These are phyloP conservation scores for Acacia confusa DNA, from an alignment of 306 rosid species.

Conservation along the genomic window DNA sequence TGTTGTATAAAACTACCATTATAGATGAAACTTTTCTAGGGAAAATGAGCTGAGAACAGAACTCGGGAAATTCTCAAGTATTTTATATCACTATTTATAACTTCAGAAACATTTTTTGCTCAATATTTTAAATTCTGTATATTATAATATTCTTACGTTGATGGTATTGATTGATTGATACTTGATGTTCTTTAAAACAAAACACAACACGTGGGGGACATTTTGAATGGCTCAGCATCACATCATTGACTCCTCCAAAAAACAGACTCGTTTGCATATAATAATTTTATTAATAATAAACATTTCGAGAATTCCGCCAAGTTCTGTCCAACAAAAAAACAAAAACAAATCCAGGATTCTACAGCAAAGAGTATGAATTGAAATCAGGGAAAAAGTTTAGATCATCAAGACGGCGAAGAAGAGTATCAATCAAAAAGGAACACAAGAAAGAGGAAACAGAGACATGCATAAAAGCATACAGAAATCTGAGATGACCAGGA, in stretches of 20 bases:
- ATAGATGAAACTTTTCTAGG: not conserved
- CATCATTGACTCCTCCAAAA: not conserved
- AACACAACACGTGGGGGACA: not conserved
- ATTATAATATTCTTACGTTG: not conserved
- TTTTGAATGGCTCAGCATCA: not conserved
- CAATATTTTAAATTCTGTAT: not conserved
- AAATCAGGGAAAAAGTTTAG: not conserved
- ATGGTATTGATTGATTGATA: not conserved
- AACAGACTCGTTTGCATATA: not conserved
- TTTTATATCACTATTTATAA: not conserved
- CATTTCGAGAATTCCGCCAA: not conserved
- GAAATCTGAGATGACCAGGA: not conserved
- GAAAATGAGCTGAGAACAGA: not conserved
- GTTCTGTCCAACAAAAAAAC: not conserved
- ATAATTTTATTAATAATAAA: not conserved
- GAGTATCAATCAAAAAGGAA: not conserved
- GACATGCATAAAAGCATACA: constrained; percentile 1
- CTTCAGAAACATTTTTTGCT: not conserved
- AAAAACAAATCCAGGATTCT: not conserved
- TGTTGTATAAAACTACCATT: not conserved
- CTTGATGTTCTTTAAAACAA: not conserved
- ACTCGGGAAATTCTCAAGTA: not conserved
- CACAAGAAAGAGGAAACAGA: not conserved
- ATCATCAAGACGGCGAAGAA: not conserved
- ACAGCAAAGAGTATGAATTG: not conserved